These are phyloP conservation scores for Penicillium cataractarum DNA, from an alignment of 495 filamentous ascomycete species.

Conservation along the genomic window DNA sequence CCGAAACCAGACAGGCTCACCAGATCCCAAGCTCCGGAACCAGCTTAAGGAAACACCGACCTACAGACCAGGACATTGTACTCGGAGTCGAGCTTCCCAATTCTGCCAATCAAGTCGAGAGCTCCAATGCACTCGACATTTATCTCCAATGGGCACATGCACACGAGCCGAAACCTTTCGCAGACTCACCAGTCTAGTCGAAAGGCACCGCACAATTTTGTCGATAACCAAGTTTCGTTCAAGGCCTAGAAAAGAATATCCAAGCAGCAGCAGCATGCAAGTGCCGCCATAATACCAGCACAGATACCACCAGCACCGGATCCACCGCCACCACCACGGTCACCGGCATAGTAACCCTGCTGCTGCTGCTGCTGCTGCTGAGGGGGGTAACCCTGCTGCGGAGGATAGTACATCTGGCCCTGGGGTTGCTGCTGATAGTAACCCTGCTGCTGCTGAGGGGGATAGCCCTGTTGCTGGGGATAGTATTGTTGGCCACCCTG, in stretches of 20 bases:
- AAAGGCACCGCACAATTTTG: background rate
- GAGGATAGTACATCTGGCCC: slow-evolving; percentile 49
- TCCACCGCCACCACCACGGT: slow-evolving; percentile 31
- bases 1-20: background rate
- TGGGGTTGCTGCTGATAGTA: slow-evolving; percentile 36
- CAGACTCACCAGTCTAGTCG: background rate
- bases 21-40: background rate
- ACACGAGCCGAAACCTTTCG: background rate
- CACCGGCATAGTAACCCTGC: slow-evolving; percentile 46
- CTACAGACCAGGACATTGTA: background rate
- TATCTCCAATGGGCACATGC: background rate
- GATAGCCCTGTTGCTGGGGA: slow-evolving; percentile 14
- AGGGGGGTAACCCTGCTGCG: slow-evolving; percentile 45
- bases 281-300: slow-evolving; percentile 50
- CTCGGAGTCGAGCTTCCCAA: background rate
- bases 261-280: slow-evolving; percentile 60
- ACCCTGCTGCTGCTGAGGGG: slow-evolving; percentile 22
- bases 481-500: slow-evolving; percentile 34
- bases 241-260: slow-evolving; percentile 52
- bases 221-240: background rate
- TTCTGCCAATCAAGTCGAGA: background rate
- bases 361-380: slow-evolving; percentile 32
- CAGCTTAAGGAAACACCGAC: slow-evolving; percentile 6
- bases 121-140: background rate
- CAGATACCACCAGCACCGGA: slow-evolving; percentile 46